These are phyloP conservation scores for Solanum chmielewskii DNA, from an alignment of 257 asterid species.

Conservation along the genomic window DNA sequence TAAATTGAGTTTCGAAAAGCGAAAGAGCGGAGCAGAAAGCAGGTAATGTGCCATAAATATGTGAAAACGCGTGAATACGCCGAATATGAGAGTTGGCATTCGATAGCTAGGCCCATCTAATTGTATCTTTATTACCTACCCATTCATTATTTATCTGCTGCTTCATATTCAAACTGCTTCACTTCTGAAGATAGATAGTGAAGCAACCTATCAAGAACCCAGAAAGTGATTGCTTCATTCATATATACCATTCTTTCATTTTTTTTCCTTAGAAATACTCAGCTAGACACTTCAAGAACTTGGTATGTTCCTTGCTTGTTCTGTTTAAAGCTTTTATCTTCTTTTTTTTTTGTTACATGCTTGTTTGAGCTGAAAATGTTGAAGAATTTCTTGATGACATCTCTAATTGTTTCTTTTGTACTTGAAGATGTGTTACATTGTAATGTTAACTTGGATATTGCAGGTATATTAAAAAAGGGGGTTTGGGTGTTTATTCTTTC, in stretches of 20 bases:
- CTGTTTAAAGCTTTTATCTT: neutral
- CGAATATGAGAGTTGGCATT: conserved; percentile 2
- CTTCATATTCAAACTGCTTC: neutral
- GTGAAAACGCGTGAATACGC: conserved; percentile 7
- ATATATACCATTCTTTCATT: neutral
- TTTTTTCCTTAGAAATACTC: neutral
- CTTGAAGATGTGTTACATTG: neutral
- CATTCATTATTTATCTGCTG: neutral
- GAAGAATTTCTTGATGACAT: neutral
- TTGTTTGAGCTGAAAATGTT: neutral
- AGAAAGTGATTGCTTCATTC: neutral
- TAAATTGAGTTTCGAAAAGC: neutral
- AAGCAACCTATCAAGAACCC: neutral
- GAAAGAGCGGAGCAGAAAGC: neutral
- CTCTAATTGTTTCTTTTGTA: neutral
- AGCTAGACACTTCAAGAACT: neutral
- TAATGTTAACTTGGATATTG: neutral
- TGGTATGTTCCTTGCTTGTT: neutral
- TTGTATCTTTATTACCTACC: neutral
- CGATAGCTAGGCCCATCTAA: neutral
- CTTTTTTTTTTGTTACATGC: neutral
- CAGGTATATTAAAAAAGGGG: neutral
- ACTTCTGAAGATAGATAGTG: neutral
- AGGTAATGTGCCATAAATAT: neutral
- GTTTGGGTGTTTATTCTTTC: neutral